These are phyloP conservation scores for Penicillium sp. DNA, from an alignment of 2,329 filamentous ascomycete species.

Conservation along the genomic window DNA sequence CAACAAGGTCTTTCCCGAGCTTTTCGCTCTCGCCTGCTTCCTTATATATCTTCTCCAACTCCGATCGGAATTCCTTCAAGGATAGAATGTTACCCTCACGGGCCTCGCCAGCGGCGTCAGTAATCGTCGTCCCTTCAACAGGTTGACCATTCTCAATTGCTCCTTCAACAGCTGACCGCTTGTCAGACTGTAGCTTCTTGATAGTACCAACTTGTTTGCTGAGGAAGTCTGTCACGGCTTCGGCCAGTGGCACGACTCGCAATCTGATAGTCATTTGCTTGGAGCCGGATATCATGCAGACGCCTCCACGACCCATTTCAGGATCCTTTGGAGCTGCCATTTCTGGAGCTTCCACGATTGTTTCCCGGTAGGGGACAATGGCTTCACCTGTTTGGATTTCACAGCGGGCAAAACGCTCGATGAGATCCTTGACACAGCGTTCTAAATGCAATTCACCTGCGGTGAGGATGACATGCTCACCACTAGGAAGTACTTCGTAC, in stretches of 20 bases:
- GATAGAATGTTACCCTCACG: slow-evolving; percentile 67
- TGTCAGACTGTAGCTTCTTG: slow-evolving; percentile 76
- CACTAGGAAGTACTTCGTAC: slow-evolving; percentile 89
- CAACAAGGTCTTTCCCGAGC: slow-evolving; percentile 74
- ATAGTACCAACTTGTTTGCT: slow-evolving; percentile 78
- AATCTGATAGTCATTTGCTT: slow-evolving; percentile 82
- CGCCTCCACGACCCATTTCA: slow-evolving; percentile 80
- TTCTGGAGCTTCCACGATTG: slow-evolving; percentile 82
- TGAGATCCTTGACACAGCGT: slow-evolving; percentile 87
- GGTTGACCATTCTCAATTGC: slow-evolving; percentile 45
- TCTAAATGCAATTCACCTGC: slow-evolving; percentile 95
- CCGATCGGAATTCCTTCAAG: slow-evolving; percentile 74
- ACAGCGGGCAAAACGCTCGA: slow-evolving; percentile 89
- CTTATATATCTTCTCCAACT: slow-evolving; percentile 69
- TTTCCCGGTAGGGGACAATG: slow-evolving; percentile 95
- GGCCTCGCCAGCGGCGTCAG: slow-evolving; percentile 57
- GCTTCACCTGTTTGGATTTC: slow-evolving; percentile 93
- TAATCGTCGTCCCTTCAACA: slow-evolving; percentile 54
- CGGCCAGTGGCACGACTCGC: slow-evolving; percentile 77
- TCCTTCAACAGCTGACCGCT: slow-evolving; percentile 57
- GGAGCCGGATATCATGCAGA: slow-evolving; percentile 76
- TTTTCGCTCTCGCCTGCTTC: slow-evolving; percentile 74
- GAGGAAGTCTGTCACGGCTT: slow-evolving; percentile 81
- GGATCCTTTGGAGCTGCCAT: slow-evolving; percentile 89
- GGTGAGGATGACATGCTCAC: slow-evolving; percentile 92